Evolutionary conservation across 306 rosid genomes (phyloP), one percentile per base, ranked within the genome.

Genomic region (Cucurbita pepo): DNA sequence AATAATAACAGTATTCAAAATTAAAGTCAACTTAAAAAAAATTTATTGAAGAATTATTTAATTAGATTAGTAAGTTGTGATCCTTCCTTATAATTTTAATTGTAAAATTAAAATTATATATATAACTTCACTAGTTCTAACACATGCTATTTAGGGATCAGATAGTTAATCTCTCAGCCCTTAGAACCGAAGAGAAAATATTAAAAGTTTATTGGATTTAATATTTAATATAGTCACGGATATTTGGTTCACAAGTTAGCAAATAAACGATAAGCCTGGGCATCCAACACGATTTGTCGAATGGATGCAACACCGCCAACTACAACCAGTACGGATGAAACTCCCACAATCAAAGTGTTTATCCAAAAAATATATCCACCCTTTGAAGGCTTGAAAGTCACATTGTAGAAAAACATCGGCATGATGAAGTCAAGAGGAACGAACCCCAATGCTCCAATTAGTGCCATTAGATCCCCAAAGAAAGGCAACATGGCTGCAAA

Each of bases 401-500:
- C 62, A 19, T 90, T 86, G 82, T 79, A 86, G 69, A 92, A 82
- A 36, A 89, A 25, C 96, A 90, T 92, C 6, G 97, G 97, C 77
- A 92, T 80, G 40, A 92, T 90, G 75, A 86, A 88, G 77, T 90
- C 92, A 5, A 90, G 81, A 76, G 97, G 97, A 71, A 92, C 83
- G 85, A 59, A 86, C 14, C 91, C 97, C 78, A 92, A 85, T 69
- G 96, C 89, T 15, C 95, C 96, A 55, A 92, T 79, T 71, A 92
- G 40, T 18, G 97, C 89, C 89, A 81, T 84, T 72, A 92, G 75
- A 77, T 92, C 97, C 13, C 90, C 81, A 77, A 92, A 88, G 85
- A 92, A 90, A 54, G 97, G 96, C 38, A 92, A 41, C 97, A 92
- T 90, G 10, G 97, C 86, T 36, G 95, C 96, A 3, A 90, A 76